Base-by-base conservation (phyloP, 1,284 basidiomycete species). In the Amylostereum areolatum region DNA sequence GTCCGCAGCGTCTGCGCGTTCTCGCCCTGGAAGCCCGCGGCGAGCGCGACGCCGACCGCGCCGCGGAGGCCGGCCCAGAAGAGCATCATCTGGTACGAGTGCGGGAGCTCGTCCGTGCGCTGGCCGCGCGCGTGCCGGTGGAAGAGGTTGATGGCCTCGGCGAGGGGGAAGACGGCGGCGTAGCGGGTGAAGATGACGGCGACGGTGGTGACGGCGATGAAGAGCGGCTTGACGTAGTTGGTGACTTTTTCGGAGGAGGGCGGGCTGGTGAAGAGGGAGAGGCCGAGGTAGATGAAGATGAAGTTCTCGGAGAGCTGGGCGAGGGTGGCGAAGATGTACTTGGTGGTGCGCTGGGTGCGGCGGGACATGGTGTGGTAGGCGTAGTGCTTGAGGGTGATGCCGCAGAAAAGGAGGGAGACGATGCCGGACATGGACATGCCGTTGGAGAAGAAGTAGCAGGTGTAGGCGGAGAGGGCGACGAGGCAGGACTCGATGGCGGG, bases 311-410 rank as follows among this genome's bases (percentile, higher is more conserved):
- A 93, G 25, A 99, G 81, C 62, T 94, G 89, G 0, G 95, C 93
- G 43, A 97, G 83, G 0, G 89, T 90, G 3, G 85, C 83, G 69
- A 97, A 97, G 55, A 97, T 89, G 73, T 95, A 97, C 65, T 96
- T 94, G n/a, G 90, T 93, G 9, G 94, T 90, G 41, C 89, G 79
- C 63, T 99, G 97, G 0, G 97, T 98, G 48, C 91, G 83, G 28
- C 81, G 81, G 3, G 94, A 97, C 96, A 99, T 99, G 50, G 92
- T 99, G 73, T 98, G 95, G 66, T 97, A 98, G 3, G 96, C 96
- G 62, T 99, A 99, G 66, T 99, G 97, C 69, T 99, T 99, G 60
- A 99, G 81, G 1, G 96, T 99, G 68, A 99, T 97, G 52, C 96
- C 96, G 66, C 96, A 99, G 75, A 99, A 98, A 32, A 99, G 81